These are phyloP conservation scores for Choanephora cucurbitarum DNA, from an alignment of 371 early-diverging fungal species.

Conservation along the genomic window DNA sequence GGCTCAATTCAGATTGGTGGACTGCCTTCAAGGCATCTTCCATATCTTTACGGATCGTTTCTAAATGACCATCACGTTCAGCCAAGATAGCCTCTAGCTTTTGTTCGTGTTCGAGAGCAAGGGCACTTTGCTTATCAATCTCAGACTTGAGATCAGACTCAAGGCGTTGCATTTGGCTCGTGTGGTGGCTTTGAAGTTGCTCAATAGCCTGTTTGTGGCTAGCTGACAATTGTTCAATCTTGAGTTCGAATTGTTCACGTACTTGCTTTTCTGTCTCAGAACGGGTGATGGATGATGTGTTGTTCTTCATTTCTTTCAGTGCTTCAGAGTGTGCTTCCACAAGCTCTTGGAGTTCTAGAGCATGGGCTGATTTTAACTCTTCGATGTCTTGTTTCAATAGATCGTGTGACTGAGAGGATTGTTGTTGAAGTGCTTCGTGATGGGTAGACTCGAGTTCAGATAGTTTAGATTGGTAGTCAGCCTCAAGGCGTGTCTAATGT, in stretches of 20 bases:
- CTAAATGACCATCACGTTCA: slow-evolving; percentile 30
- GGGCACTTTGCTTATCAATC: slow-evolving; percentile 23
- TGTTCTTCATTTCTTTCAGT: slow-evolving; percentile 27
- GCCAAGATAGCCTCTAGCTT: slow-evolving; percentile 22
- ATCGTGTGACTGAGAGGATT: slow-evolving; percentile 9
- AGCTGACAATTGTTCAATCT: slow-evolving; percentile 32
- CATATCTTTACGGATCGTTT: slow-evolving; percentile 37
- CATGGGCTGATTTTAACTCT: slow-evolving; percentile 12
- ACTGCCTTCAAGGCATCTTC: slow-evolving; percentile 31
- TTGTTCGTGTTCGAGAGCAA: slow-evolving; percentile 27
- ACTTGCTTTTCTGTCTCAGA: slow-evolving; percentile 35
- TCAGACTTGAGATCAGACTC: slow-evolving; percentile 32
- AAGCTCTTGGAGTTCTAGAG: slow-evolving; percentile 18
- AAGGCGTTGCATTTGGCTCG: slow-evolving; percentile 26
- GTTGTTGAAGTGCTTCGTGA: slow-evolving; percentile 9
- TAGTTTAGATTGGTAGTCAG: slow-evolving; percentile 19
- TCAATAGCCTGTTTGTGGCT: slow-evolving; percentile 45
- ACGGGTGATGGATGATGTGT: slow-evolving; percentile 17
- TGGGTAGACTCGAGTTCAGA: slow-evolving; percentile 15
- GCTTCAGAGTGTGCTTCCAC: slow-evolving; percentile 17
- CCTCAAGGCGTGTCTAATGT: slow-evolving; percentile 20
- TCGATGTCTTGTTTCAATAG: slow-evolving; percentile 21
- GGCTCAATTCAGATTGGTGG: slow-evolving; percentile 24
- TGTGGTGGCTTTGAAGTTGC: slow-evolving; percentile 39
- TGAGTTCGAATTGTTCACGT: slow-evolving; percentile 37